Percentiles rank a stretch among this genome's conserved stretches.
phyloP scores from a whole-genome alignment of 1,284 basidiomycete species.

The Microbotryum scabiosae region DNA sequence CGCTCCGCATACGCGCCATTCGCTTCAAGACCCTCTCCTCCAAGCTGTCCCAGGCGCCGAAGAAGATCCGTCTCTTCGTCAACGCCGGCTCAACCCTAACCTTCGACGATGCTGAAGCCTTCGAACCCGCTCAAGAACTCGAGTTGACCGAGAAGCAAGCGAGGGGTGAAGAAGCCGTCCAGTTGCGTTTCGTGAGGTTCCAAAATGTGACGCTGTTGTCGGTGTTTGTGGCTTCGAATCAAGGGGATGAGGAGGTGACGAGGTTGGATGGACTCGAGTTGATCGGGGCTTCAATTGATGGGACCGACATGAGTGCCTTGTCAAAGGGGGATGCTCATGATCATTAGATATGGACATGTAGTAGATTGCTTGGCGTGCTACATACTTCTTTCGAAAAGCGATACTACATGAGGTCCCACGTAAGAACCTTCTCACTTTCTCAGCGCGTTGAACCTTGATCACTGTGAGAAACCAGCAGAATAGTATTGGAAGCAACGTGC shows the following conservation, averaged over 20 bases:
- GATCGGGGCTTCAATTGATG: conserved; percentile 25
- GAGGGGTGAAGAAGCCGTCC: conserved; percentile 25
- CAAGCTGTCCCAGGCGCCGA: conserved; percentile 23
- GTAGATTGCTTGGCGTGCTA: not conserved
- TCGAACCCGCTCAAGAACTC: conserved; percentile 29
- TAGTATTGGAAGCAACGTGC: too few relatives aligned
- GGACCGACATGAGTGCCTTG: conserved; percentile 27
- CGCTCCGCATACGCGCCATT: conserved; percentile 30
- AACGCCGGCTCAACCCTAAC: conserved; percentile 23
- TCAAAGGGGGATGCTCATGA: conserved; percentile 22
- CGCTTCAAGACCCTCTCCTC: conserved; percentile 27
- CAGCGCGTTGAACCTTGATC: too few relatives aligned
- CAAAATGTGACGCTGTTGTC: conserved; percentile 17
- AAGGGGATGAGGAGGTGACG: conserved; percentile 31
- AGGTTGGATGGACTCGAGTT: conserved; percentile 32
- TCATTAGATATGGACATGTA: not conserved
- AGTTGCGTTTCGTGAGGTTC: conserved; percentile 32
- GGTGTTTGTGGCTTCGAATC: conserved; percentile 32
- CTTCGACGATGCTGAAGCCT: conserved; percentile 30
- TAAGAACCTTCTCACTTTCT: too few relatives aligned
- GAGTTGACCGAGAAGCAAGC: conserved; percentile 30
- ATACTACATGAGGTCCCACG: too few relatives aligned
- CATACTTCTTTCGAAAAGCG: not conserved
- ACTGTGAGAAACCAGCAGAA: not conserved
- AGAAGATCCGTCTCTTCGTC: conserved; percentile 30